These are phyloP conservation scores for Solanum pimpinellifolium DNA, from an alignment of 257 asterid species.

Conservation along the genomic window DNA sequence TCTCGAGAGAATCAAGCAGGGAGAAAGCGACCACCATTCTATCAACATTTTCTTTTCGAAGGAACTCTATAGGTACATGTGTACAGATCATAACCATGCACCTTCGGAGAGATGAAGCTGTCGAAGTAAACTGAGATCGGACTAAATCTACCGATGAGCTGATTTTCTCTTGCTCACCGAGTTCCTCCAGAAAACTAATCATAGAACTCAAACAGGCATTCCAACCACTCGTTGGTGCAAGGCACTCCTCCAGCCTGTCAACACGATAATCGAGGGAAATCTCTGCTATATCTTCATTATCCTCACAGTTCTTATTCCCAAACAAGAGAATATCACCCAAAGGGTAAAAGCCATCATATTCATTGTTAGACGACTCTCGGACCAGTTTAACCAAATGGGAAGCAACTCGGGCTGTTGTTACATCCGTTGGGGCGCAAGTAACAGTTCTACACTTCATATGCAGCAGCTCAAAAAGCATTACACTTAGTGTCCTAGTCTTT, in stretches of 20 bases:
- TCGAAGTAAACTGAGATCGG: background rate
- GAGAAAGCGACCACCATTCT: background rate
- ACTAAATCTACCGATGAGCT: background rate
- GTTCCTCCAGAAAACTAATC: constrained; percentile 25
- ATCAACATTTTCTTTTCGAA: background rate
- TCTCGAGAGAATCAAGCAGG: background rate
- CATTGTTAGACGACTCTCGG: background rate
- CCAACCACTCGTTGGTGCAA: constrained; percentile 22
- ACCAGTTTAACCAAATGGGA: constrained; percentile 20
- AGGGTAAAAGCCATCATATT: background rate
- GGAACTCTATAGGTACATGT: background rate
- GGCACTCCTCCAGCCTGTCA: constrained; percentile 11
- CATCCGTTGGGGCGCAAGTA: constrained; percentile 5
- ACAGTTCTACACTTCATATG: background rate
- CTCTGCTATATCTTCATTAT: constrained; percentile 13
- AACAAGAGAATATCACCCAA: constrained; percentile 33
- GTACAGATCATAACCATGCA: background rate
- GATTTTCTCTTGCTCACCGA: background rate
- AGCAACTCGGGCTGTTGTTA: constrained; percentile 19
- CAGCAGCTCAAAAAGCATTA: constrained; percentile 2
- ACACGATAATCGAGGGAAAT: constrained; percentile 29
- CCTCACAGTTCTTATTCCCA: constrained; percentile 24
- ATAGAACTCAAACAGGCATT: constrained; percentile 8
- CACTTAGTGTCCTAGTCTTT: constrained; percentile 7
- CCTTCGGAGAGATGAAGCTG: background rate